Percentiles rank a stretch among this genome's conserved stretches.
Conservation (phyloP, 257 asterid genomes). For the Penstemon barbatus region DNA sequence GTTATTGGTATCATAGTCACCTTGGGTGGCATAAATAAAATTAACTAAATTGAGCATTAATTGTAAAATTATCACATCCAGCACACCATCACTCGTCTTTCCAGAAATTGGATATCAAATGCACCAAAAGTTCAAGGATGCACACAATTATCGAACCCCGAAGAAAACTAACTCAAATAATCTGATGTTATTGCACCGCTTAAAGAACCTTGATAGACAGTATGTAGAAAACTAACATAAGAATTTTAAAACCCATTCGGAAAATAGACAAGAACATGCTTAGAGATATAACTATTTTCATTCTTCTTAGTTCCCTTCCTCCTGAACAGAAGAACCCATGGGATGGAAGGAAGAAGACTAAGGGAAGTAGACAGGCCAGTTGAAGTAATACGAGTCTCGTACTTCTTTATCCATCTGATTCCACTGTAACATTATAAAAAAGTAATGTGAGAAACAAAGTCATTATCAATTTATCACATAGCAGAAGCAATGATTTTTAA, state of each 20-base stretch:
- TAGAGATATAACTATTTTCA: conserved; percentile 9
- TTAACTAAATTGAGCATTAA: too few relatives aligned
- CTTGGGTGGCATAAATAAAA: too few relatives aligned
- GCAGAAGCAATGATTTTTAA: conserved; percentile 1
- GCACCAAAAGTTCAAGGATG: conserved; percentile 11
- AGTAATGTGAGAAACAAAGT: conserved; percentile 19
- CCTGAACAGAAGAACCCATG: conserved; percentile 10
- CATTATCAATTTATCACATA: background rate
- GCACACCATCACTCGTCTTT: background rate
- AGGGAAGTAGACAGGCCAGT: conserved; percentile 86
- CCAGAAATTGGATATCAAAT: background rate
- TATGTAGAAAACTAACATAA: background rate
- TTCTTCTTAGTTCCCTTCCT: background rate
- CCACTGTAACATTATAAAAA: conserved; percentile 62
- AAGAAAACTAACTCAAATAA: background rate
- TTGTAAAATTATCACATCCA: too few relatives aligned
- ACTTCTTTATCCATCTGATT: conserved; percentile 56
- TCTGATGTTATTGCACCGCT: background rate
- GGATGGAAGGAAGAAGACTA: conserved; percentile 26
- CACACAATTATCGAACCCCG: background rate
- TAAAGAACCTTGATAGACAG: background rate
- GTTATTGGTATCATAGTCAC: too few relatives aligned
- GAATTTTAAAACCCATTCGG: background rate
- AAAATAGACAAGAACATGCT: conserved; percentile 19
- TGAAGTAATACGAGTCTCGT: conserved; percentile 82